These are phyloP conservation scores for Raphanus sativus DNA, from an alignment of 345 rosid species.

Conservation along the genomic window DNA sequence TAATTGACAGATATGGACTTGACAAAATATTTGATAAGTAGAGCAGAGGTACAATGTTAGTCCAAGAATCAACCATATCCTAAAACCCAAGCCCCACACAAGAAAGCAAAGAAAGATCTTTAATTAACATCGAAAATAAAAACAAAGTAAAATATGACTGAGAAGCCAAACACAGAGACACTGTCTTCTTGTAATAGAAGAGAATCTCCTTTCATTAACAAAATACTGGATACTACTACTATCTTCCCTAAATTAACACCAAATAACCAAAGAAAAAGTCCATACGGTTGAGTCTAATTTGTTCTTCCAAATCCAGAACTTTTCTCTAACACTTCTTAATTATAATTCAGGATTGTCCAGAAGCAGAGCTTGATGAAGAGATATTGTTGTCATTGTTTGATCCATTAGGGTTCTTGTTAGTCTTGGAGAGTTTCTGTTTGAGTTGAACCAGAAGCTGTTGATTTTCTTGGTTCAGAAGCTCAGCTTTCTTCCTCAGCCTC, in stretches of 20 bases:
- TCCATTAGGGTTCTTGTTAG: constrained; percentile 39
- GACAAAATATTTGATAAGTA: constrained; percentile 1
- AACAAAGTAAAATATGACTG: constrained; percentile 42
- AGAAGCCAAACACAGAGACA: constrained; percentile 40
- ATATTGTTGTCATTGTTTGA: constrained; percentile 20
- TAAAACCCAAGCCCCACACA: constrained; percentile 43
- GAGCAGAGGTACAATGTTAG: constrained; percentile 33
- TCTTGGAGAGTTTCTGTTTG: constrained; percentile 64
- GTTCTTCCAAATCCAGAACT: neutral
- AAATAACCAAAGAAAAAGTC: neutral
- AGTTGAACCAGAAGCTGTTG: constrained; percentile 85
- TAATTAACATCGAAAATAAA: constrained; percentile 47
- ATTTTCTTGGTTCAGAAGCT: constrained; percentile 93
- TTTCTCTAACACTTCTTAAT: neutral
- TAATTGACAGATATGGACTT: constrained; percentile 21
- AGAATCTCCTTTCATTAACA: constrained; percentile 24
- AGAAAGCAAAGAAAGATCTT: constrained; percentile 32
- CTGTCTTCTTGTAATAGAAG: constrained; percentile 52
- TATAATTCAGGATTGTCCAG: constrained; percentile 1
- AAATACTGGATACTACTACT: constrained; percentile 26
- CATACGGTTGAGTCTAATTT: constrained; percentile 15
- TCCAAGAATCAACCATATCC: constrained; percentile 43
- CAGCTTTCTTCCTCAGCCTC: constrained; percentile 96
- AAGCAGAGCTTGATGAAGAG: constrained; percentile 32
- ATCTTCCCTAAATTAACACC: constrained; percentile 32